Evolutionary conservation across 257 asterid species (phyloP).

Genomic region (Solanum tarapatanum): DNA sequence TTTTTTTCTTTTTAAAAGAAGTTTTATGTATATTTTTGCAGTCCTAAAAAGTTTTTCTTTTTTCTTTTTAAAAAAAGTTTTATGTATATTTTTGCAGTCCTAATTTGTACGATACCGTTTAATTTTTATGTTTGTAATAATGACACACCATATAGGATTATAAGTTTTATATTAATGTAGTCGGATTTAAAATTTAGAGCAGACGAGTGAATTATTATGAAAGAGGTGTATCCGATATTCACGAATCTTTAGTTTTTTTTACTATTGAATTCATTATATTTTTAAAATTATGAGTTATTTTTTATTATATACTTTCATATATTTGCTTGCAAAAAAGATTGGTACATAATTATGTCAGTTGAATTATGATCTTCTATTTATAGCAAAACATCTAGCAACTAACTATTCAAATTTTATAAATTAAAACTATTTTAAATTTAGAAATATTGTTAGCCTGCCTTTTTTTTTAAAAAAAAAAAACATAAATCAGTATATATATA

Average conservation of each 20-base stretch:
- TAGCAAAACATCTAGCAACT: not conserved
- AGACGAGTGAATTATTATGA: not conserved
- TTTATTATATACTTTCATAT: not conserved
- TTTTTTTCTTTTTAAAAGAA: no score
- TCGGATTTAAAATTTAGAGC: not conserved
- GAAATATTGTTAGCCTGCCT: not conserved
- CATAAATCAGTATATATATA: not conserved
- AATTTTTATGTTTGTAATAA: not conserved
- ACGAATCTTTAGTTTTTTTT: not conserved
- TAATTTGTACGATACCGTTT: no score
- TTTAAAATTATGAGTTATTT: not conserved
- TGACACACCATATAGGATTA: not conserved
- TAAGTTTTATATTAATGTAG: not conserved
- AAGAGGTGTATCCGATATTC: not conserved
- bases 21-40: no score
- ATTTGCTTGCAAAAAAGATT: not conserved
- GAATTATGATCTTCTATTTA: not conserved
- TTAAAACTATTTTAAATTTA: not conserved
- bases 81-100: no score
- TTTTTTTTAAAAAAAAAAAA: no score
- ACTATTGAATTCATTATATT: not conserved
- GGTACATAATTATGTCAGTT: not conserved
- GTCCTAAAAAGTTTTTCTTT: no score
- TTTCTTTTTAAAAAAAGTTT: no score
- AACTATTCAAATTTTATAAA: not conserved